Conservation (phyloP, 2,329 filamentous ascomycete species). For the Fusarium penzigii region DNA sequence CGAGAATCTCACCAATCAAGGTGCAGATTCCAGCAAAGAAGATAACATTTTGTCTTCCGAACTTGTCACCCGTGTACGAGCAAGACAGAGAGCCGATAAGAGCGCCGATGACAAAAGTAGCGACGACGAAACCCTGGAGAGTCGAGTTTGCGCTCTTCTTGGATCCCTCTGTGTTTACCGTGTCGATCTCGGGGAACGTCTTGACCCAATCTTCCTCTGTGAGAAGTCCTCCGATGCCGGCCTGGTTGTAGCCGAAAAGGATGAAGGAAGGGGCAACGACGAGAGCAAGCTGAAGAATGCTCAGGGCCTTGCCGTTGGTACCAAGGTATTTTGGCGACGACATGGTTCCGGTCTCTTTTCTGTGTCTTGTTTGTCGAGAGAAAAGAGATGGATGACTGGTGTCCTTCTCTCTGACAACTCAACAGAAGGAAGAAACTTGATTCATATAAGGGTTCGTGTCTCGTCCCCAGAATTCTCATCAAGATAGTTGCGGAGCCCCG, state of each 20-base stretch:
- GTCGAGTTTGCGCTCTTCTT: constrained; percentile 45
- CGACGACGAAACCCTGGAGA: constrained; percentile 46
- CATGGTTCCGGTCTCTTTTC: too few relatives aligned
- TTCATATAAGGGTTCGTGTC: too few relatives aligned
- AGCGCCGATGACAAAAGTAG: constrained; percentile 58
- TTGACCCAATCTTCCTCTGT: constrained; percentile 60
- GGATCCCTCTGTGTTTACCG: constrained; percentile 48
- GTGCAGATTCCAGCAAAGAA: constrained; percentile 54
- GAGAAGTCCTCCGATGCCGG: constrained; percentile 70
- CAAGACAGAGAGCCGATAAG: constrained; percentile 50
- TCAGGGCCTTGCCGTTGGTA: constrained; percentile 37
- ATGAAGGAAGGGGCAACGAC: constrained; percentile 47
- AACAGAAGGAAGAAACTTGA: too few relatives aligned
- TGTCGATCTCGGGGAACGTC: constrained; percentile 49
- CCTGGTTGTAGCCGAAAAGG: constrained; percentile 61
- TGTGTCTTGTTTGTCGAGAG: too few relatives aligned
- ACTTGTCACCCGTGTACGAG: constrained; percentile 54
- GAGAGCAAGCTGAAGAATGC: constrained; percentile 40
- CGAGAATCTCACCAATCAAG: constrained; percentile 54
- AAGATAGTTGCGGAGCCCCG: too few relatives aligned
- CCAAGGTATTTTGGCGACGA: constrained; percentile 32
- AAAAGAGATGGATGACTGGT: too few relatives aligned
- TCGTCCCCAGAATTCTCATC: too few relatives aligned
- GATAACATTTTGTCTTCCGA: constrained; percentile 58
- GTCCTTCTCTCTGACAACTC: too few relatives aligned